A percentile compares a stretch with the other conserved stretches of the same genome.
These are phyloP conservation scores for Eruca vesicaria DNA, from an alignment of 441 rosid species.

Conservation along the genomic window DNA sequence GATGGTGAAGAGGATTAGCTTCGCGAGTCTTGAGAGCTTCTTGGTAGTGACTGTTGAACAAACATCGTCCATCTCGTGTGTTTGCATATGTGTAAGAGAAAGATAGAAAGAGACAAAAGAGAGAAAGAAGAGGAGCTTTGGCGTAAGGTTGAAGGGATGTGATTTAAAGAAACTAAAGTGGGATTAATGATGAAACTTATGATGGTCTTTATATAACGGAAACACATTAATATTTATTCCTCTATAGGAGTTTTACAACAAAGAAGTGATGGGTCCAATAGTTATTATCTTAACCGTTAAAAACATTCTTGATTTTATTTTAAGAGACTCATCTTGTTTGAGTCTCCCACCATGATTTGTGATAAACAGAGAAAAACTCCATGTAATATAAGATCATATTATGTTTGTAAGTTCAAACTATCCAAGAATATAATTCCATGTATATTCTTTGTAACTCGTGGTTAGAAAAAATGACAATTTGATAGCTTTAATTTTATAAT, in stretches of 20 bases:
- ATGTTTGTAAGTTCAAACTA: background rate
- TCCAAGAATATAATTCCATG: background rate
- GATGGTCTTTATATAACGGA: conserved; percentile 33
- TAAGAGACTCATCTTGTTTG: background rate
- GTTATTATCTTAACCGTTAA: conserved; percentile 15
- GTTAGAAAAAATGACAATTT: background rate
- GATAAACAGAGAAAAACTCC: background rate
- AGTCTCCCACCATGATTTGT: conserved; percentile 10
- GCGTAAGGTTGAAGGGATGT: conserved; percentile 11
- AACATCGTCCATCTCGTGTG: conserved; percentile 43
- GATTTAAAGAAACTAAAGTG: conserved; percentile 25
- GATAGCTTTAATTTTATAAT: background rate
- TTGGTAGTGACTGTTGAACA: conserved; percentile 43
- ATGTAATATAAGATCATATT: background rate
- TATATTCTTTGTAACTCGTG: background rate
- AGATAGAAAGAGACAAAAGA: background rate
- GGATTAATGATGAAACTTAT: conserved; percentile 31
- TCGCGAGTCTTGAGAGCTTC: conserved; percentile 46
- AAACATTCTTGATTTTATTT: background rate
- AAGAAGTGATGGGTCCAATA: conserved; percentile 33
- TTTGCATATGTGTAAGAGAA: conserved; percentile 15
- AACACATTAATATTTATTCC: conserved; percentile 19
- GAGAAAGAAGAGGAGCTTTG: background rate
- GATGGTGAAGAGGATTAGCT: conserved; percentile 45
- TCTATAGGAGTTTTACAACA: conserved; percentile 6